A percentile compares a stretch with the other conserved stretches of the same genome.
phyloP scores from a whole-genome alignment of 2,329 filamentous ascomycete genomes.

The Verticillium tricorpus region DNA sequence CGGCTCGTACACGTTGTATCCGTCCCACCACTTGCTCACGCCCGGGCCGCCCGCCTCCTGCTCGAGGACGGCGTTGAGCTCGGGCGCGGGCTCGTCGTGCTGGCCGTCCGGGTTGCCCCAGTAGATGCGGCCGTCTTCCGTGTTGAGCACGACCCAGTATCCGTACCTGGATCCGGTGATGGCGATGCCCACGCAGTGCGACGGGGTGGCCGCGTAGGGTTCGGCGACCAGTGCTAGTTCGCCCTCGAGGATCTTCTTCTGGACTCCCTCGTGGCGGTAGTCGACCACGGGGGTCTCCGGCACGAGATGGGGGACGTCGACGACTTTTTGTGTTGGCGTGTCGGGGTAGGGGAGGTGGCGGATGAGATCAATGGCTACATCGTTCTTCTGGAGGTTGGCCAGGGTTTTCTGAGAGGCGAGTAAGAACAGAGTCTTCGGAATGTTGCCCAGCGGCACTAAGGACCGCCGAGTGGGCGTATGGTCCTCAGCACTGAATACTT shows the following conservation, averaged over 20 bases:
- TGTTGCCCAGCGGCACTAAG: too few relatives aligned
- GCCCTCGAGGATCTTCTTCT: neutral
- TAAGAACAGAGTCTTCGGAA: too few relatives aligned
- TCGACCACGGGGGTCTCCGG: conserved; percentile 1
- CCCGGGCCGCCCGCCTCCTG: neutral
- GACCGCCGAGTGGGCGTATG: too few relatives aligned
- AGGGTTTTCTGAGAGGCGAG: neutral
- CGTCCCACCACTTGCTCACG: neutral
- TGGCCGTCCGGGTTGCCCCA: conserved; percentile 6
- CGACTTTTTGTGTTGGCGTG: neutral
- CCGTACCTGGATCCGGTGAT: neutral
- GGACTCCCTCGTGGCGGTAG: neutral
- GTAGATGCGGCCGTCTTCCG: conserved; percentile 7
- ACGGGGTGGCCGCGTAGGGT: neutral
- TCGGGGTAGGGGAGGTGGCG: conserved; percentile 6
- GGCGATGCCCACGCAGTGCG: conserved; percentile 7
- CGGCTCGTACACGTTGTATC: conserved; percentile 2
- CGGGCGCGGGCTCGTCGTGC: conserved; percentile 3
- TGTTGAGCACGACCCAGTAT: conserved; percentile 8
- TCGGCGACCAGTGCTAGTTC: neutral
- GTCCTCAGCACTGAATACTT: neutral
- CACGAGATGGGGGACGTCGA: neutral
- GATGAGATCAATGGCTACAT: conserved; percentile 7
- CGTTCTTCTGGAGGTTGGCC: conserved; percentile 4
- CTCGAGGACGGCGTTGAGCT: neutral